Base-by-base conservation (phyloP, 345 rosid species). In the Dovyalis caffra region DNA sequence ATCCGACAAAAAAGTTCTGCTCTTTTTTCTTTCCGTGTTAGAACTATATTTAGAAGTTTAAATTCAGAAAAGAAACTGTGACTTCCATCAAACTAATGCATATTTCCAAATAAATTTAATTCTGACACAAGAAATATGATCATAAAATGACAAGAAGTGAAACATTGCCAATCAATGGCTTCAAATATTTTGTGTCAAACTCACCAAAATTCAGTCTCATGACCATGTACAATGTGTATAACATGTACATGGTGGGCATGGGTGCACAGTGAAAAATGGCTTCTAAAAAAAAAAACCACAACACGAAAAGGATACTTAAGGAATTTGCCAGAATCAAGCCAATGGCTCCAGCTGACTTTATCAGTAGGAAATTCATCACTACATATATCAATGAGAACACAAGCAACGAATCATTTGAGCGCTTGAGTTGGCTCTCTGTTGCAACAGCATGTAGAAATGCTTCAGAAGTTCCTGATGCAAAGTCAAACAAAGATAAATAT, bases 371-470 rank as follows among this genome's bases (percentile, higher is more conserved):
- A 83, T 93, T 93, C 63, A 87, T 74, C 23, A 80, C 66, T 8
- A 95, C 73, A 80, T 88, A 90, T 37, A 90, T 78, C 69, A 83
- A 57, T 61, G 99, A 93, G 86, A 93, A 91, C 63, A 86, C 81
- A 76, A 93, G 90, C 86, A 93, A 81, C 31, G 77, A 83, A 79
- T 89, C 91, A 81, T 95, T 95, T 73, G 96, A 91, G 61, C 86
- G 92, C 79, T 86, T 87, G 53, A 95, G 88, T 72, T 95, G 88
- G 61, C 78, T 80, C 85, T 95, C 97, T 65, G 88, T 80, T 70
- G 97, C 98, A 77, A 93, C 91, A 68, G 97, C 97, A 77, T 93
- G 98, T 68, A 95, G 83, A 88, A 95, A 95, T 67, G 97, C 91
- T 83, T 95, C 99, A 21, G 99, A 95, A 70, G 98, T 93, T 74